Evolutionary conservation across 2,329 filamentous ascomycete species (phyloP).

Genomic region (Hypoxylon sp.): DNA sequence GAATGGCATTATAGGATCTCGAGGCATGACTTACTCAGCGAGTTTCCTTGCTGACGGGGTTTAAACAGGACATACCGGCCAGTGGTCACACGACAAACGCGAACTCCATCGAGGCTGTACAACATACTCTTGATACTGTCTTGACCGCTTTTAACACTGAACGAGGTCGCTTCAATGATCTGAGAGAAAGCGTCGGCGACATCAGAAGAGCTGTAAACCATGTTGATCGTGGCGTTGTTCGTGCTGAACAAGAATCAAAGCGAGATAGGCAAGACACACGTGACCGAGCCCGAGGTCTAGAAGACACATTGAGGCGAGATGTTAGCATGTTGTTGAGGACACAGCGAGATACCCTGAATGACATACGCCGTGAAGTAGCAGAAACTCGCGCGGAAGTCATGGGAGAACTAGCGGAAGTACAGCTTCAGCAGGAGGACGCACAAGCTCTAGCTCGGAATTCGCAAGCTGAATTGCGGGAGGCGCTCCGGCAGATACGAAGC

Average conservation of each 20-base stretch:
- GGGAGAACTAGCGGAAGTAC: neutral
- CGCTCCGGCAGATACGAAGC: neutral
- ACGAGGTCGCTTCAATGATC: neutral
- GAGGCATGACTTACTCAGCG: constrained; percentile 6
- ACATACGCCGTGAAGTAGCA: neutral
- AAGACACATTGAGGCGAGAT: neutral
- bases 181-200: neutral
- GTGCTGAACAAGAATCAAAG: neutral
- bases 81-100: neutral
- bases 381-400: neutral
- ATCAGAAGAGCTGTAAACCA: neutral
- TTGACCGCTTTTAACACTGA: neutral
- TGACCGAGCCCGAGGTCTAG: neutral
- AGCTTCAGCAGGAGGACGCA: neutral
- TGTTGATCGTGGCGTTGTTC: too few relatives aligned
- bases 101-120: neutral
- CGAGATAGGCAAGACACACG: neutral
- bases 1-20: constrained; percentile 12
- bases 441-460: neutral
- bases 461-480: neutral
- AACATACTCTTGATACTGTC: neutral
- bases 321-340: neutral
- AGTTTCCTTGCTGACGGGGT: constrained; percentile 7
- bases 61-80: neutral
- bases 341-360: neutral